These are phyloP conservation scores for Apiospora rasikravindrae DNA, from an alignment of 2,329 filamentous ascomycete species.

Conservation along the genomic window DNA sequence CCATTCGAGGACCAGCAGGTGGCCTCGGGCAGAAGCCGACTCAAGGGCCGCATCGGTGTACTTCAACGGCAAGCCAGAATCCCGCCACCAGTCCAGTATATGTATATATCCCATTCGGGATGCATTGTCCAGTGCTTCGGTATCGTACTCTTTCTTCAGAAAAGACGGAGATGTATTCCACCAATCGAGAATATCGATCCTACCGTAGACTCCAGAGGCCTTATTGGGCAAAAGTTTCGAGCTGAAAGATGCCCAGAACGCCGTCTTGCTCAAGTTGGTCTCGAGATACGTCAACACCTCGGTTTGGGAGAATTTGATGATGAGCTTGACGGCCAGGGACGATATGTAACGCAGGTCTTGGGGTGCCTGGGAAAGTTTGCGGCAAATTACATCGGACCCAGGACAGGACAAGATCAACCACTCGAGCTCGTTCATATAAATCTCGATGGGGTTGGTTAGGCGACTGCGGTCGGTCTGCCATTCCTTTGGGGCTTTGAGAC, in stretches of 20 bases:
- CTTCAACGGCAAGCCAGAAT: slow-evolving; percentile 75
- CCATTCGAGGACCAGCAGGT: slow-evolving; percentile 89
- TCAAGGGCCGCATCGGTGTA: slow-evolving; percentile 90
- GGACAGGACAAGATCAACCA: slow-evolving; percentile 81
- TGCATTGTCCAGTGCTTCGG: slow-evolving; percentile 85
- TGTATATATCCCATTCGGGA: slow-evolving; percentile 84
- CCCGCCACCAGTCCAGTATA: slow-evolving; percentile 91
- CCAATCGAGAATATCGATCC: slow-evolving; percentile 85
- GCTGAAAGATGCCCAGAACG: slow-evolving; percentile 82
- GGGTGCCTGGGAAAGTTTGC: slow-evolving; percentile 73
- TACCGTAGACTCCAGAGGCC: slow-evolving; percentile 84
- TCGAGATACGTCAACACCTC: slow-evolving; percentile 78
- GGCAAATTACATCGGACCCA: slow-evolving; percentile 69
- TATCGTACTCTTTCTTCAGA: slow-evolving; percentile 83
- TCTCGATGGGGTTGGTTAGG: slow-evolving; percentile 66
- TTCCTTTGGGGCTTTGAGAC: slow-evolving; percentile 69
- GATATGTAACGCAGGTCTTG: slow-evolving; percentile 75
- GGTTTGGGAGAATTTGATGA: slow-evolving; percentile 88
- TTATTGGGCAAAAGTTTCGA: slow-evolving; percentile 86
- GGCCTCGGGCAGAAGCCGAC: slow-evolving; percentile 82
- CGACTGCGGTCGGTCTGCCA: slow-evolving; percentile 35
- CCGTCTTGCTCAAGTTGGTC: slow-evolving; percentile 62
- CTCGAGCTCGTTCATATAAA: slow-evolving; percentile 80
- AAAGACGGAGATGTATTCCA: slow-evolving; percentile 87
- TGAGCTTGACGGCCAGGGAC: slow-evolving; percentile 81